phyloP scores from a whole-genome alignment of 352 stramenopile genomes.

The Peronospora tabacina region DNA sequence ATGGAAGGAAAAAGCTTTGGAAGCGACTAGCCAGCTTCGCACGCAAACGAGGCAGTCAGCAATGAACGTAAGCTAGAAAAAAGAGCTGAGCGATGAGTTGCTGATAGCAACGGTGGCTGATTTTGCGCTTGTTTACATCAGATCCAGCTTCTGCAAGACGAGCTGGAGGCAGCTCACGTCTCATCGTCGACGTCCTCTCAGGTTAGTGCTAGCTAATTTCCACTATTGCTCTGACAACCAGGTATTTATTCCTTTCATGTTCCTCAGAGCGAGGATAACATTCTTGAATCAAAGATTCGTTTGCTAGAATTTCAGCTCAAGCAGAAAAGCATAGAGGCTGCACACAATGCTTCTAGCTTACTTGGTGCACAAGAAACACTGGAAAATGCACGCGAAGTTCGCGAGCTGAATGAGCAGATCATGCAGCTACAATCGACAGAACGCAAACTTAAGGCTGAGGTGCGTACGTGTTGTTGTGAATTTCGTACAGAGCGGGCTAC shows the following conservation, averaged over 20 bases:
- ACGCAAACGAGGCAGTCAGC: conserved; percentile 36
- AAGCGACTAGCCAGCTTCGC: conserved; percentile 42
- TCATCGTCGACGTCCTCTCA: conserved; percentile 32
- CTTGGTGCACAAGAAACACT: conserved; percentile 41
- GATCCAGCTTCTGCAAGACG: conserved; percentile 56
- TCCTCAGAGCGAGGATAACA: conserved; percentile 47
- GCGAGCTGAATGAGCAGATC: conserved; percentile 52
- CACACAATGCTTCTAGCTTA: conserved; percentile 36
- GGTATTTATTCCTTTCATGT: conserved; percentile 24
- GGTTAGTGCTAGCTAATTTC: conserved; percentile 14
- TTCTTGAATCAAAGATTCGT: conserved; percentile 59
- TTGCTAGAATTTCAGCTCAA: conserved; percentile 55
- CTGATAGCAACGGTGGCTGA: not conserved
- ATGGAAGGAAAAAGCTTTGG: conserved; percentile 66
- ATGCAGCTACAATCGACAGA: conserved; percentile 51
- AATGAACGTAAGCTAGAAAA: conserved; percentile 35
- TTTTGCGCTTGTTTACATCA: conserved; percentile 12
- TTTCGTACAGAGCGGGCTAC: not conserved
- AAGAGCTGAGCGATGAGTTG: not conserved
- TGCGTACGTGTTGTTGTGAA: conserved; percentile 9
- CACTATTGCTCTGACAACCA: conserved; percentile 1
- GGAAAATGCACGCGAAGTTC: conserved; percentile 42
- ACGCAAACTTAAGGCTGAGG: conserved; percentile 65
- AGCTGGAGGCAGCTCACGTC: conserved; percentile 40
- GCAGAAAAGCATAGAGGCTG: conserved; percentile 48